phyloP scores from a whole-genome alignment of 768 basidiomycete species.

The Leucocoprinus leucothites region DNA sequence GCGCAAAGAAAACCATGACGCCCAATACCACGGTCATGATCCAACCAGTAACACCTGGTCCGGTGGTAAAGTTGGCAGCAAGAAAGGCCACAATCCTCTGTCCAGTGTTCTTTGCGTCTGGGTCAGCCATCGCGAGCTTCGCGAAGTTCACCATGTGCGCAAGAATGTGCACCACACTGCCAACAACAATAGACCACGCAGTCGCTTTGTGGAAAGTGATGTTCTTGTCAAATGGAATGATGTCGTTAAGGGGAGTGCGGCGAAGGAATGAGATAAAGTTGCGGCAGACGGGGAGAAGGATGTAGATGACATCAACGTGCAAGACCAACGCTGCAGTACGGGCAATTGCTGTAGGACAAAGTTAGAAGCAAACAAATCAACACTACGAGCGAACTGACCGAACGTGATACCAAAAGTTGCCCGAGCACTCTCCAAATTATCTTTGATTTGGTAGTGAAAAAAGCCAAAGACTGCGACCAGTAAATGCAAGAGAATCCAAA shows the following conservation, averaged over 20 bases:
- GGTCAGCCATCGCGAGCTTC: constrained; percentile 55
- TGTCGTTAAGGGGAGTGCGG: constrained; percentile 76
- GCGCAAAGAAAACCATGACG: constrained; percentile 82
- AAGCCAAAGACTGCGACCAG: constrained; percentile 77
- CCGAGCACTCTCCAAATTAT: constrained; percentile 69
- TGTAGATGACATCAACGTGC: constrained; percentile 89
- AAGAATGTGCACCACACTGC: constrained; percentile 69
- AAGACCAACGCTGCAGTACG: constrained; percentile 87
- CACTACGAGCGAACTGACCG: constrained; percentile 39
- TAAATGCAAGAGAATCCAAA: constrained; percentile 80
- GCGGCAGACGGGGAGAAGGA: constrained; percentile 92
- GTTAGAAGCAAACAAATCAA: constrained; percentile 33
- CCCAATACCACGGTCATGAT: constrained; percentile 75
- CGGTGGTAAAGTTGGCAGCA: constrained; percentile 74
- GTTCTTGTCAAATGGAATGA: constrained; percentile 94
- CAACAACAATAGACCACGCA: constrained; percentile 86
- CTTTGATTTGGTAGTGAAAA: constrained; percentile 75
- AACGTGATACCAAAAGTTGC: constrained; percentile 73
- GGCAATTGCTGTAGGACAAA: constrained; percentile 61
- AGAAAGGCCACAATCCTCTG: constrained; percentile 71
- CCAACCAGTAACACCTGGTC: constrained; percentile 85
- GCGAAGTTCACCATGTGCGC: constrained; percentile 89
- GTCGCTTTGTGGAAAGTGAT: constrained; percentile 89
- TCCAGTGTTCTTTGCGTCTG: constrained; percentile 48
- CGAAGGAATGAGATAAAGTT: constrained; percentile 91